Conservation (phyloP, 345 rosid genomes). For the Ceriops decandra region DNA sequence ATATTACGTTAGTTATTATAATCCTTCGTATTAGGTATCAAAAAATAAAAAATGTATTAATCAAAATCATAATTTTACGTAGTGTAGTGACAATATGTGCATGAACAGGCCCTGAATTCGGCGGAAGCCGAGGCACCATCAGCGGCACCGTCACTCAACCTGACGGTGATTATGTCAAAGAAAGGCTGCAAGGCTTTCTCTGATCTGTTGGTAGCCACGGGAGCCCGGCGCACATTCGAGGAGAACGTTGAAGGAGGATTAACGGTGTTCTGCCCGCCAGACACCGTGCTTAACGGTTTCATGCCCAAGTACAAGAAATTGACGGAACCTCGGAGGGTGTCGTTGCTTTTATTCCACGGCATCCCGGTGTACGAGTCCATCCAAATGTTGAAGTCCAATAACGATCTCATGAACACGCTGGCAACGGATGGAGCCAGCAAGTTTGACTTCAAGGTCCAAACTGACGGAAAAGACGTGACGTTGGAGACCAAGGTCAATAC, state of each 20-base stretch:
- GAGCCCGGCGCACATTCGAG: conserved; percentile 22
- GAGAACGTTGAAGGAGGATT: conserved; percentile 27
- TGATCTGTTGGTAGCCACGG: conserved; percentile 19
- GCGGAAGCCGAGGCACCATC: conserved; percentile 33
- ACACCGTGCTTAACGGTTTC: conserved; percentile 20
- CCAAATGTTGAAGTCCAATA: conserved; percentile 26
- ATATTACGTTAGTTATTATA: too few relatives aligned
- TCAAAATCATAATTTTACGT: too few relatives aligned
- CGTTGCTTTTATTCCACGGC: conserved; percentile 28
- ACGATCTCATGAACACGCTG: conserved; percentile 28
- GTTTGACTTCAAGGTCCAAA: conserved; percentile 29
- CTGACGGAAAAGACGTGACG: conserved; percentile 25
- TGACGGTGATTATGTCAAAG: conserved; percentile 22
- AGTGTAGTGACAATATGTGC: not conserved
- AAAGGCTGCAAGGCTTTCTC: conserved; percentile 30
- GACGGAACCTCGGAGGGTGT: conserved; percentile 15
- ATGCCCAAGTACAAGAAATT: conserved; percentile 30
- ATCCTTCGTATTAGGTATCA: too few relatives aligned
- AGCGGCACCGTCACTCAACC: conserved; percentile 25
- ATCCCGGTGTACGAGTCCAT: conserved; percentile 27
- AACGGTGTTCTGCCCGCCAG: conserved; percentile 33
- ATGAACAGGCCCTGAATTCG: conserved; percentile 20
- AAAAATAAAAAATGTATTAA: too few relatives aligned
- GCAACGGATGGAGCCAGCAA: conserved; percentile 31
- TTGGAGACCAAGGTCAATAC: conserved; percentile 26